Evolutionary conservation across 768 basidiomycete genomes (phyloP), one percentile per base, ranked within the genome.

Genomic region (Panus rudis): DNA sequence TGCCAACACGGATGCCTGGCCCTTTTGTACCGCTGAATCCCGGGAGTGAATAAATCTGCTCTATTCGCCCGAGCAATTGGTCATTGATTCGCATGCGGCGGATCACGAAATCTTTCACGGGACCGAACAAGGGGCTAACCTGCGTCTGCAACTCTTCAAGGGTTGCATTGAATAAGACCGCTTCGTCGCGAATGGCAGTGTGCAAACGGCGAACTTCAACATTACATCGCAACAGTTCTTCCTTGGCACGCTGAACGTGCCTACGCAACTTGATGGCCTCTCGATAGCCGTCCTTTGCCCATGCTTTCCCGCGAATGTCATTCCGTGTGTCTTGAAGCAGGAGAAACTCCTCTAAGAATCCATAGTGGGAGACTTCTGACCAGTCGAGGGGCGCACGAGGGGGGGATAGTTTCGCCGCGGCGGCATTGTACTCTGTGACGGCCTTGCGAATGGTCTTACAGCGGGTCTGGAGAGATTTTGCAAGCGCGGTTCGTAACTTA

Each of bases 301-400:
- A 66, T 3, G 49, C 47, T 34, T 47, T 50, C 6, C 53, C 30
- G 14, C 27, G 44, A 20, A 63, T 41, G 24, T 63, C 55, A 16
- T 46, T 14, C 2, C 54, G 33, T 1, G 56, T 48, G 24, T 60
- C 52, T 16, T 43, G 45, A 6, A 65, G 52, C 6, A 64, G 46
- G 21, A 48, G 35, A 38, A 65, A 61, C 33, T 66, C 52, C 13
- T 56, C 54, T 0, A 66, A 42, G 28, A 60, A 63, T 1, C 35
- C 33, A 45, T 59, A 62, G 19, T 61, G 50, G 3, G 54, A 53
- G 2, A 64, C 52, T 28, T 46, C 27, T 4, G 33, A 16, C 56
- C 52, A 59, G 8, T 57, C 52, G 3, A 65, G 25, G 3, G 45
- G 41, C 11, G 53, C 43, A 5, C 46, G 49, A 1, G 52, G 53